A percentile compares a stretch with the other conserved stretches of the same genome.
Evolutionary conservation across 2,329 filamentous ascomycete species (phyloP).

Genomic region (Colletotrichum lupini): DNA sequence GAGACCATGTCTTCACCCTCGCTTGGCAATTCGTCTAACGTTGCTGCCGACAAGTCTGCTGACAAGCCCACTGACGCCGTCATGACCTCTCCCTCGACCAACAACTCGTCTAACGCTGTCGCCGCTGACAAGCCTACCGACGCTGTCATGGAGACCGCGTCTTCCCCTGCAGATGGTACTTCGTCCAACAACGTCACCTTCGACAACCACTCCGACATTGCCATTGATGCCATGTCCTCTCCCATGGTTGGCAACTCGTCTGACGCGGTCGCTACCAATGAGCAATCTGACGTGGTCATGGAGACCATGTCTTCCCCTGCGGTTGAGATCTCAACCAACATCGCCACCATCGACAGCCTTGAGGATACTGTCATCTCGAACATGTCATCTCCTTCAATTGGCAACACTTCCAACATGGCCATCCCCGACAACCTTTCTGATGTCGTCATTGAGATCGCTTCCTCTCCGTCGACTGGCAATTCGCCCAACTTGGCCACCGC

Average conservation of each 20-base stretch:
- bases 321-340: not conserved
- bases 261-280: not conserved
- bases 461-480: not conserved
- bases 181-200: no score
- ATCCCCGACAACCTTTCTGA: not conserved
- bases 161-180: no score
- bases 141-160: no score
- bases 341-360: not conserved
- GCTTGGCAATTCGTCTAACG: no score
- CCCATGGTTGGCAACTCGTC: no score
- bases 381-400: not conserved
- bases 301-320: not conserved
- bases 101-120: no score
- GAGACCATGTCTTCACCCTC: not conserved
- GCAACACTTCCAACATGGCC: not conserved
- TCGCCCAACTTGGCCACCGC: not conserved
- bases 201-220: not conserved
- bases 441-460: not conserved
- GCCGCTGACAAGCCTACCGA: no score
- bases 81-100: not conserved
- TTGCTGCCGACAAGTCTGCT: no score
- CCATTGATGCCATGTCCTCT: not conserved
- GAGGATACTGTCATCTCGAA: not conserved
- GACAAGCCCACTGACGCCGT: not conserved
- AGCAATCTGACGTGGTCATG: not conserved